A percentile compares a stretch with the other conserved stretches of the same genome.
Evolutionary conservation across 1,284 basidiomycete species (phyloP).

Genomic region (Rhodofomes roseus): DNA sequence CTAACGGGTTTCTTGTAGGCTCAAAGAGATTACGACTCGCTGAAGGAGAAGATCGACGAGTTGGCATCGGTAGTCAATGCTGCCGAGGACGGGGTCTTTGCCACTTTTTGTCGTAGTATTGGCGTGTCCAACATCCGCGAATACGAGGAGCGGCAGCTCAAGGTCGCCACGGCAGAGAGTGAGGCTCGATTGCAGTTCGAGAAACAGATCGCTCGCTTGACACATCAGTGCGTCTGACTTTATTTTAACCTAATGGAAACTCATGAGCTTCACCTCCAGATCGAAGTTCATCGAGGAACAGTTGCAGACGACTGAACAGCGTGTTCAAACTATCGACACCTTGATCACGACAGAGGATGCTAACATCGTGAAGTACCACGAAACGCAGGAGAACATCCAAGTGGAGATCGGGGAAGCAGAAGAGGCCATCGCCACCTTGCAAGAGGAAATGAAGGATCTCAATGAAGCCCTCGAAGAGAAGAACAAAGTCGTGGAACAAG

Average conservation of each 20-base stretch:
- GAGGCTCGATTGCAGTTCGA: constrained; percentile 83
- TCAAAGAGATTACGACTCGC: constrained; percentile 45
- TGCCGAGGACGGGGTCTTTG: constrained; percentile 84
- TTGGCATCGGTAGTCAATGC: constrained; percentile 63
- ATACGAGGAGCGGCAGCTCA: constrained; percentile 92
- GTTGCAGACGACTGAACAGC: constrained; percentile 58
- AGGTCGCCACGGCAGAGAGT: constrained; percentile 82
- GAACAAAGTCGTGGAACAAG: constrained; percentile 69
- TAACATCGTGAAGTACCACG: constrained; percentile 54
- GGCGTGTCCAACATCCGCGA: constrained; percentile 85
- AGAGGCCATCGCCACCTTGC: constrained; percentile 53
- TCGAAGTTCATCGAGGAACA: constrained; percentile 79
- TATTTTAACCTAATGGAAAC: background rate
- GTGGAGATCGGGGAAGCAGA: constrained; percentile 66
- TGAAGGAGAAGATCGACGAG: constrained; percentile 53
- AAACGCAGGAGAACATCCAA: constrained; percentile 56
- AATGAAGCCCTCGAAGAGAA: constrained; percentile 67
- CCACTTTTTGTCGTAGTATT: constrained; percentile 78
- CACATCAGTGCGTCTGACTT: constrained; percentile 69
- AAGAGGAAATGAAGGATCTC: constrained; percentile 57
- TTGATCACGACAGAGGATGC: constrained; percentile 54
- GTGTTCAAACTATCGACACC: constrained; percentile 54
- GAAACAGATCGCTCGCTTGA: constrained; percentile 83
- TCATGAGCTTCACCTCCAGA: constrained; percentile 36
- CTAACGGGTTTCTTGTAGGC: constrained; percentile 35